Percentiles rank a stretch among this genome's conserved stretches.
These are phyloP conservation scores for Ascodesmis nigricans DNA, from an alignment of 495 filamentous ascomycete genomes.

Conservation along the genomic window DNA sequence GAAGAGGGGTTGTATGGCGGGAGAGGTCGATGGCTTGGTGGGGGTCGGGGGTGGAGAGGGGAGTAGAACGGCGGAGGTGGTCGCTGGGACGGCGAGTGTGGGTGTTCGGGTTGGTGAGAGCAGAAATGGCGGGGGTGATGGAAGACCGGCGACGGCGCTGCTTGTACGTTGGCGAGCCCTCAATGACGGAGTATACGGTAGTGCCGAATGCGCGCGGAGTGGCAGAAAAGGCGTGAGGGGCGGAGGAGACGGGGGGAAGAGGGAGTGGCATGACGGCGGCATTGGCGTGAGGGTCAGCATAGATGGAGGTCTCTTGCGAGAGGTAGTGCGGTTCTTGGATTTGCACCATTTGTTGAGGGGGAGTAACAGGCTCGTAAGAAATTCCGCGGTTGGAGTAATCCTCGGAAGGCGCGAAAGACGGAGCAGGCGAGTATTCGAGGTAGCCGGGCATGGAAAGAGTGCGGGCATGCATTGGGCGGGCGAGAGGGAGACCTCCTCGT, in stretches of 20 bases:
- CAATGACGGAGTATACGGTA: conserved; percentile 84
- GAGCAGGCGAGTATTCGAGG: conserved; percentile 92
- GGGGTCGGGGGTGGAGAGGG: conserved; percentile 60
- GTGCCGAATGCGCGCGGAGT: conserved; percentile 46
- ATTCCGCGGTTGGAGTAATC: conserved; percentile 93
- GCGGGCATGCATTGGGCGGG: conserved; percentile 45
- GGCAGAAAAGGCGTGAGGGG: conserved; percentile 48
- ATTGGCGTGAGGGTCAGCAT: conserved; percentile 47
- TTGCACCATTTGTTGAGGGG: conserved; percentile 65
- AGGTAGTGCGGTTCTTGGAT: conserved; percentile 84
- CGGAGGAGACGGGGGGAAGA: conserved; percentile 52
- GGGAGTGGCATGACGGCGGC: conserved; percentile 67
- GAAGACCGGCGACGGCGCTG: conserved; percentile 84
- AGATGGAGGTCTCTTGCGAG: conserved; percentile 73
- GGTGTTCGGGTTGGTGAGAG: conserved; percentile 35
- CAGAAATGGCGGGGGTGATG: conserved; percentile 50
- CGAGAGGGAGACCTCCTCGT: conserved; percentile 18
- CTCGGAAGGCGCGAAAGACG: conserved; percentile 92
- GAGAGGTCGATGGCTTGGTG: conserved; percentile 69
- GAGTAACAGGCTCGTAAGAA: conserved; percentile 89
- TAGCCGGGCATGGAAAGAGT: conserved; percentile 95
- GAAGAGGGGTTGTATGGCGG: conserved; percentile 66
- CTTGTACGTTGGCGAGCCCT: conserved; percentile 97
- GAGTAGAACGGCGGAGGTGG: conserved; percentile 65
- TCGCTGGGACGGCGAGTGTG: conserved; percentile 23